phyloP scores from a whole-genome alignment of 306 rosid genomes.

The Medicago arabica region DNA sequence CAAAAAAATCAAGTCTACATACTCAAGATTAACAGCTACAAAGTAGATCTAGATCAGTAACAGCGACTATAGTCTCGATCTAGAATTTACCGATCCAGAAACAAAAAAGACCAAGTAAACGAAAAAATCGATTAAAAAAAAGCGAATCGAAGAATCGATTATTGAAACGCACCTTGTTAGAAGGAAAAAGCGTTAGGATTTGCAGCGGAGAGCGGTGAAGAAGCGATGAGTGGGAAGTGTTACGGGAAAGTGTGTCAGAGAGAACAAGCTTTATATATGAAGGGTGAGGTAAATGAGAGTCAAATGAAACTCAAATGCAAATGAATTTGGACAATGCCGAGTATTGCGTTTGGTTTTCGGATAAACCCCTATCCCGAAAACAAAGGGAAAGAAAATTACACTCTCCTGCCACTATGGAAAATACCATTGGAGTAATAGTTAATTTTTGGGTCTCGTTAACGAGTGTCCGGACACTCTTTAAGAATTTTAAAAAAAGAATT shows the following conservation, averaged over 20 bases:
- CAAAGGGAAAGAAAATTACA: background rate
- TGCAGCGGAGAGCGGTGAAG: slow-evolving; percentile 14
- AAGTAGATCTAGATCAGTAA: slow-evolving; percentile 47
- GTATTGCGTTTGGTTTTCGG: slow-evolving; percentile 38
- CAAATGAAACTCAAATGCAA: slow-evolving; percentile 56
- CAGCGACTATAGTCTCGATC: slow-evolving; percentile 41
- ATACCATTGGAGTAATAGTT: too few relatives aligned
- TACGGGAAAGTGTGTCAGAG: slow-evolving; percentile 1
- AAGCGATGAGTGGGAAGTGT: slow-evolving; percentile 12
- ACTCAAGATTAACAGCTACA: background rate
- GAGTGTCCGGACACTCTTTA: too few relatives aligned
- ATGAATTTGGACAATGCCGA: slow-evolving; percentile 15
- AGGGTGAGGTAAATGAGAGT: slow-evolving; percentile 41
- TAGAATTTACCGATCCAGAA: slow-evolving; percentile 34
- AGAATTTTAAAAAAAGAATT: too few relatives aligned
- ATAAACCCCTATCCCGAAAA: slow-evolving; percentile 11
- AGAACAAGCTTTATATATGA: slow-evolving; percentile 44
- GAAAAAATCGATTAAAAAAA: slow-evolving; percentile 20
- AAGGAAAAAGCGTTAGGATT: slow-evolving; percentile 2
- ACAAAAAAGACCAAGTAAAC: background rate
- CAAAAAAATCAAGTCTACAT: slow-evolving; percentile 1
- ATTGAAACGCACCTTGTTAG: slow-evolving; percentile 41
- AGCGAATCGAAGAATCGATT: background rate
- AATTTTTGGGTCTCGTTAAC: too few relatives aligned
- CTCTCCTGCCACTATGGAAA: too few relatives aligned